phyloP scores from a whole-genome alignment of 129 eudicot species.

The Tagetes erecta region DNA sequence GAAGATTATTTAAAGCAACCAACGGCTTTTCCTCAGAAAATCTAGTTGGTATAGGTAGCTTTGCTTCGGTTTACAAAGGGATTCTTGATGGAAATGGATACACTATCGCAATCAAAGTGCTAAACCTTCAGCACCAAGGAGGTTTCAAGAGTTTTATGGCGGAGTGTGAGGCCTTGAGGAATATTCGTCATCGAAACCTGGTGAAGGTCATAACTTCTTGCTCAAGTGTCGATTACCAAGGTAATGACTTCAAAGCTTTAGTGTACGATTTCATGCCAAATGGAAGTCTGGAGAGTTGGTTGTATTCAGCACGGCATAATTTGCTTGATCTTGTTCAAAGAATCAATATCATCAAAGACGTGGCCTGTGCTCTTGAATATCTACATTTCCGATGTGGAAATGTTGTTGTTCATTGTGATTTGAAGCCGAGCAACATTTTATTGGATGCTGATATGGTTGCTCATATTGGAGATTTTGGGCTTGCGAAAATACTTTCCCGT shows the following conservation, averaged over 20 bases:
- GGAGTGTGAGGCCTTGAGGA: constrained; percentile 40
- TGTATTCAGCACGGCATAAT: constrained; percentile 9
- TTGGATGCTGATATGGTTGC: constrained; percentile 45
- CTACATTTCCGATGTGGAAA: constrained; percentile 31
- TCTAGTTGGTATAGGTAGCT: constrained; percentile 40
- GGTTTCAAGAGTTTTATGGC: constrained; percentile 36
- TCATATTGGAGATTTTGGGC: constrained; percentile 24
- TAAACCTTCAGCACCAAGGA: constrained; percentile 33
- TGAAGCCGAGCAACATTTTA: constrained; percentile 42
- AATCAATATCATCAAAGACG: constrained; percentile 31
- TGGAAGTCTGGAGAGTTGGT: constrained; percentile 39
- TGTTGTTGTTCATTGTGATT: constrained; percentile 37
- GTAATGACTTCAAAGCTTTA: constrained; percentile 41
- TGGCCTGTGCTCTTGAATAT: constrained; percentile 47
- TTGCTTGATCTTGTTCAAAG: constrained; percentile 27
- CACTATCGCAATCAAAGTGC: constrained; percentile 39
- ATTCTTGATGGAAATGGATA: constrained; percentile 8
- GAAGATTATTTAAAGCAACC: constrained; percentile 31
- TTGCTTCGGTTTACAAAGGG: constrained; percentile 43
- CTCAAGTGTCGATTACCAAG: constrained; percentile 41
- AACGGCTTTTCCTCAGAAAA: constrained; percentile 33
- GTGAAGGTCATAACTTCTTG: constrained; percentile 41
- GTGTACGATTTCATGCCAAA: constrained; percentile 42
- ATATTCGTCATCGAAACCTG: constrained; percentile 40
- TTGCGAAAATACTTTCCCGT: constrained; percentile 30